These are phyloP conservation scores for Pythium phragmitis DNA, from an alignment of 352 stramenopile species.

Conservation along the genomic window DNA sequence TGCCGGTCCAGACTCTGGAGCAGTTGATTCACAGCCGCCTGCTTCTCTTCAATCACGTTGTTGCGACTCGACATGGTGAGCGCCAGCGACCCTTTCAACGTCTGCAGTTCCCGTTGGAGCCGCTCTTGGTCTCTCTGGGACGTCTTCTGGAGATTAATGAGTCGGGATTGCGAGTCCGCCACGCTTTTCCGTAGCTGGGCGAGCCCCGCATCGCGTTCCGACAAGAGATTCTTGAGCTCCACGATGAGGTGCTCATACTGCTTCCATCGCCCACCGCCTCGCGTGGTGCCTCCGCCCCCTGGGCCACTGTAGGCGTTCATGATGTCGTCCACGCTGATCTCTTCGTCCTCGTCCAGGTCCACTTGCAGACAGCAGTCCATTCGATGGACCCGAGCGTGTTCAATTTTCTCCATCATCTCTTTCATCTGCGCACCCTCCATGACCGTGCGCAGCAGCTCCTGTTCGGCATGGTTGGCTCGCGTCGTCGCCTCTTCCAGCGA, in stretches of 20 bases:
- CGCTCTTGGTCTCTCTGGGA: constrained; percentile 47
- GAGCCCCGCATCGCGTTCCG: constrained; percentile 44
- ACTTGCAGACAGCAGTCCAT: constrained; percentile 40
- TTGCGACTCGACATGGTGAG: constrained; percentile 48
- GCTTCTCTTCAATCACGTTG: constrained; percentile 55
- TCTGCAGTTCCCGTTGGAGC: constrained; percentile 38
- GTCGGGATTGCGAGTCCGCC: constrained; percentile 35
- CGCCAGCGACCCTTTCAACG: constrained; percentile 42
- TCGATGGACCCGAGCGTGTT: constrained; percentile 32
- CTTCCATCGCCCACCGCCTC: constrained; percentile 27
- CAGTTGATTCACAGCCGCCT: constrained; percentile 45
- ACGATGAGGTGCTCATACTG: constrained; percentile 73
- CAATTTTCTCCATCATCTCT: constrained; percentile 39
- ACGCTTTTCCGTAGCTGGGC: constrained; percentile 34
- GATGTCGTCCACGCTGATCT: constrained; percentile 47
- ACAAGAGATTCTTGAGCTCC: constrained; percentile 55
- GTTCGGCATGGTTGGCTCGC: constrained; percentile 35
- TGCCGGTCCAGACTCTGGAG: constrained; percentile 35
- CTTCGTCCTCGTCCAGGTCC: constrained; percentile 56
- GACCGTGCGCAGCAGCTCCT: constrained; percentile 35
- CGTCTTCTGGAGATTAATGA: constrained; percentile 33
- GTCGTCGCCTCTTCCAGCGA: constrained; percentile 38
- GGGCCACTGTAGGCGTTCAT: constrained; percentile 26
- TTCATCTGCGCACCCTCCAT: constrained; percentile 33
- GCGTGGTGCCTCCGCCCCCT: not conserved